Conservation (phyloP, 257 asterid species). For the Coffea eugenioides region DNA sequence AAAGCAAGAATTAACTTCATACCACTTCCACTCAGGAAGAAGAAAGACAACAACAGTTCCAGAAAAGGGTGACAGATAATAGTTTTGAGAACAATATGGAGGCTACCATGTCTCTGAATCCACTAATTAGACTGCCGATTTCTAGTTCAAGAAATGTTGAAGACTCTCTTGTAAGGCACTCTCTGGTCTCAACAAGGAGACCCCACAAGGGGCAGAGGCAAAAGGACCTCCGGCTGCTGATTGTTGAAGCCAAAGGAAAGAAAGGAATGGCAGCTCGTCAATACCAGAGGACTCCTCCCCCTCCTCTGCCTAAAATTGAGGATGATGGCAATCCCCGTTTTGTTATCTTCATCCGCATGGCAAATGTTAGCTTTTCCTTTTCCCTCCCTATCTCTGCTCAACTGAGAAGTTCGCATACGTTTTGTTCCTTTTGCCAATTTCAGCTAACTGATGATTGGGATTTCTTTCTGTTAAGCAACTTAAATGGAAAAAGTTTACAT, state of each 20-base stretch:
- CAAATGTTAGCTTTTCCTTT: slow-evolving; percentile 42
- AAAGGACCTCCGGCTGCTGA: slow-evolving; percentile 19
- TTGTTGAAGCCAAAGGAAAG: slow-evolving; percentile 83
- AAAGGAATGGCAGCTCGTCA: slow-evolving; percentile 85
- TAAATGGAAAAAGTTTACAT: not conserved
- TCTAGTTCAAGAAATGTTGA: slow-evolving; percentile 40
- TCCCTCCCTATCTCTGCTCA: not conserved
- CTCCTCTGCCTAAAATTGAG: slow-evolving; percentile 86
- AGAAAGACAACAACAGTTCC: not conserved
- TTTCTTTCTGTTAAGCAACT: not conserved
- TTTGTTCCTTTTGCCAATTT: not conserved
- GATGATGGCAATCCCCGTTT: slow-evolving; percentile 98
- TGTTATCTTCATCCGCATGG: slow-evolving; percentile 91
- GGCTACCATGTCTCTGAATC: slow-evolving; percentile 67
- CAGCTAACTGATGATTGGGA: not conserved
- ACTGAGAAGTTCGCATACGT: not conserved
- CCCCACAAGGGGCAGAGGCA: slow-evolving; percentile 23
- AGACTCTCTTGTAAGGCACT: slow-evolving; percentile 44
- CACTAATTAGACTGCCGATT: slow-evolving; percentile 52
- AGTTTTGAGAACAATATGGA: slow-evolving; percentile 33
- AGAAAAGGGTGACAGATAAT: not conserved
- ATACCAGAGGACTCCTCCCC: slow-evolving; percentile 61
- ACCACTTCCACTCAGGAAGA: not conserved
- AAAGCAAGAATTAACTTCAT: not conserved
- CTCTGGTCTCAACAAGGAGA: slow-evolving; percentile 40